Conservation (phyloP, 1,284 basidiomycete genomes). For the Trametes hirsuta region DNA sequence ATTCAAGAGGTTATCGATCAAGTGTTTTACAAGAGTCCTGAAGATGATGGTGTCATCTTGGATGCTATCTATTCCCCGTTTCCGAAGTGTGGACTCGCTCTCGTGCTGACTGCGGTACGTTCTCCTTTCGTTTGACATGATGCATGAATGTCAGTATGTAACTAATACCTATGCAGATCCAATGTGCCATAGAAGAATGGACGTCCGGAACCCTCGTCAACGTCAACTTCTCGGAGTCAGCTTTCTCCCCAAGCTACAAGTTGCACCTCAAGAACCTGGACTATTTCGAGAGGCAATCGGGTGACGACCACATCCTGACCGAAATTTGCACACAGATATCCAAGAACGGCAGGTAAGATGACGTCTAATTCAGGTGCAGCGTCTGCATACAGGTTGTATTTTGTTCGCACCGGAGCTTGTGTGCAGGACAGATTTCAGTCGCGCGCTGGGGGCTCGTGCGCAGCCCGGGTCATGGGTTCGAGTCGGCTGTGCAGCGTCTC, state of each 20-base stretch:
- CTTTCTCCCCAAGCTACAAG: not conserved
- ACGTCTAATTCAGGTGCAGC: no score
- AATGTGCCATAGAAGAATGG: constrained; percentile 13
- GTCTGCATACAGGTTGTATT: no score
- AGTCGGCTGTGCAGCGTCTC: no score
- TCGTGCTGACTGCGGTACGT: constrained; percentile 9
- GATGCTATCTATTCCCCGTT: not conserved
- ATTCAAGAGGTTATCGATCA: constrained; percentile 1
- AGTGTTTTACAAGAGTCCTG: constrained; percentile 2
- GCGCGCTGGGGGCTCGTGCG: no score
- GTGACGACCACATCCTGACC: not conserved
- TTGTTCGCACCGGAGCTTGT: no score
- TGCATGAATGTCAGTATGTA: no score
- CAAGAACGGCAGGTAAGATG: no score
- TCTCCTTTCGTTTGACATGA: not conserved
- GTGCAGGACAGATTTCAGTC: no score
- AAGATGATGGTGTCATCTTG: constrained; percentile 3
- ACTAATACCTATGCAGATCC: no score
- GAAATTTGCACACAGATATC: no score
- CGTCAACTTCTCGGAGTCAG: not conserved
- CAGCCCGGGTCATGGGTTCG: no score
- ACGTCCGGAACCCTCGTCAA: not conserved
- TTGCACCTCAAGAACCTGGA: not conserved
- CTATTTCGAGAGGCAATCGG: not conserved
- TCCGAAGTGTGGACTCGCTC: not conserved